phyloP scores from a whole-genome alignment of 768 basidiomycete species.

The Tylopilus plumbeoviolaceoides region DNA sequence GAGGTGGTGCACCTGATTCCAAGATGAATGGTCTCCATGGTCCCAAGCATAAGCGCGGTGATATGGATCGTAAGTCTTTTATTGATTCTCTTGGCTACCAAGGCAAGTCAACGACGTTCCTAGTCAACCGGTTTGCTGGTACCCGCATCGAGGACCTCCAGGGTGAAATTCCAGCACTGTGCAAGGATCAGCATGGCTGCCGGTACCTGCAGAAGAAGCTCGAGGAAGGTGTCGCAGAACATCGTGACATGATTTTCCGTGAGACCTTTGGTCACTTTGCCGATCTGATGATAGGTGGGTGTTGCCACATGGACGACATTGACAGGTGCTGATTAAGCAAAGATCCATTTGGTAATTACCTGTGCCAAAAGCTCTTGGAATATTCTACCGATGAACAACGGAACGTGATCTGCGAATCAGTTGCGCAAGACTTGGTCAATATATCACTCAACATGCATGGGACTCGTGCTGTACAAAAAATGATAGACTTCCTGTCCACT shows the following conservation, averaged over 20 bases:
- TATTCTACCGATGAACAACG: slow-evolving; percentile 97
- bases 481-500: slow-evolving; percentile 98
- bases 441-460: slow-evolving; percentile 99
- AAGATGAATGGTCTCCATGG: slow-evolving; percentile 92
- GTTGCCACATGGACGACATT: slow-evolving; percentile 1
- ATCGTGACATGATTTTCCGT: slow-evolving; percentile 98
- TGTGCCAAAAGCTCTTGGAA: slow-evolving; percentile 97
- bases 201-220: slow-evolving; percentile 98
- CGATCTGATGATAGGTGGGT: slow-evolving; percentile 92
- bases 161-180: slow-evolving; percentile 89
- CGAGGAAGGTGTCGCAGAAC: slow-evolving; percentile 92
- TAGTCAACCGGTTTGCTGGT: slow-evolving; percentile 96
- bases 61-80: slow-evolving; percentile 81
- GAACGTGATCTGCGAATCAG: slow-evolving; percentile 94
- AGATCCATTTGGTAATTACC: slow-evolving; percentile 99
- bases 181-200: slow-evolving; percentile 99
- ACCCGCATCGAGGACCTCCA: slow-evolving; percentile 93
- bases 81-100: not conserved
- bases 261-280: slow-evolving; percentile 98
- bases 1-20: slow-evolving; percentile 53
- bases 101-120: not conserved
- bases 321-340: slow-evolving; percentile 1
- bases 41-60: slow-evolving; percentile 91
- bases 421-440: slow-evolving; percentile 94
- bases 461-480: slow-evolving; percentile 98